phyloP scores from a whole-genome alignment of 2,329 filamentous ascomycete species.

The Colletotrichum sp. region DNA sequence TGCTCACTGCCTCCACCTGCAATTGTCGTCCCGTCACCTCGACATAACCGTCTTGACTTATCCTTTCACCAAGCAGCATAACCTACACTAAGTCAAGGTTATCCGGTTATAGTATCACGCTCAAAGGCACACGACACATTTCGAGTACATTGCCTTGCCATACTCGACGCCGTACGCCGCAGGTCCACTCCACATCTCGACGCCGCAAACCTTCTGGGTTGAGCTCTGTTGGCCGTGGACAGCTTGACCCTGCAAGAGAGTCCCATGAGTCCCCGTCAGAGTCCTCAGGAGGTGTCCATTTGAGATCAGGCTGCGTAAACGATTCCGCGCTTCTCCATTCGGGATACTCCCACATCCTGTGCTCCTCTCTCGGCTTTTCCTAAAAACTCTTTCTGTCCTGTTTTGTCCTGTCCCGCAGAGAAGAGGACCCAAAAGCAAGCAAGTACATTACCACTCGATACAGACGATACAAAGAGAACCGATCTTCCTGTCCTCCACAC shows the following conservation, averaged over 20 bases:
- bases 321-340: neutral
- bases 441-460: neutral
- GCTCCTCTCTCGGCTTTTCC: neutral
- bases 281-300: neutral
- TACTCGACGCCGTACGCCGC: neutral
- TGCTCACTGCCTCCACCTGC: neutral
- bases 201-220: constrained; percentile 9
- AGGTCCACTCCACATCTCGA: neutral
- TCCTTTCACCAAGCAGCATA: neutral
- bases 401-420: neutral
- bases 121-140: neutral
- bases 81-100: neutral
- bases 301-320: neutral
- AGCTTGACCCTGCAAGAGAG: neutral
- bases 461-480: neutral
- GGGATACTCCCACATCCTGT: neutral
- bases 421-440: neutral
- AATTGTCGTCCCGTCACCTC: neutral
- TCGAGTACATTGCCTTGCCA: neutral
- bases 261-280: neutral
- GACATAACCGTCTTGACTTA: neutral
- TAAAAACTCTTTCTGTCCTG: neutral
- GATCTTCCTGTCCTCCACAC: neutral
- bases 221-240: neutral
- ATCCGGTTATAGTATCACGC: neutral